Evolutionary conservation across 441 rosid species (phyloP), one percentile per base, ranked within the genome.

Genomic region (Hura crepitans): DNA sequence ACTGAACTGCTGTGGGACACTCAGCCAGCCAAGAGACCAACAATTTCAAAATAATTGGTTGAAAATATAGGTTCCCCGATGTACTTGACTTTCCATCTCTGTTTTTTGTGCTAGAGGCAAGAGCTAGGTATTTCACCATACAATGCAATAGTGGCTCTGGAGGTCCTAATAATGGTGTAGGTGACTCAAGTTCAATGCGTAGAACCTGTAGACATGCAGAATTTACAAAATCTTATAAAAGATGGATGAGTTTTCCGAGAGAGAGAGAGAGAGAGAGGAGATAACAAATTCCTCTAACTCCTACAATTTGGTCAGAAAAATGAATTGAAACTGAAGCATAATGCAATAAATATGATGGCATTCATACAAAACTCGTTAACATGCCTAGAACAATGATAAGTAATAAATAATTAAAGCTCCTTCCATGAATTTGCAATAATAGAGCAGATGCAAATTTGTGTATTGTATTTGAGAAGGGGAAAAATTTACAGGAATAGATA

Each of bases 131-230:
- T 77, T 90, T 88, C 68, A 96, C 90, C 85, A 91, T 85, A 61
- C 89, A 92, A 77, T 92, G 97, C 85, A 92, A 84, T 35, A 96
- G 86, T 37, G 89, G 88, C 80, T 96, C 99, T 20, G 93, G 81
- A 79, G 85, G 85, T 76, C 98, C 98, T 73, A 96, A 82, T 43
- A 97, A 88, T 70, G 87, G 82, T 49, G 78, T 78, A 57, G 85
- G 87, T 63, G 94, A 85, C 70, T 89, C 97, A 12, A 96, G 92
- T 77, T 90, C 97, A 64, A 92, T 86, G 69, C 70, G 78, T 33
- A 96, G 75, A 79, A 83, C 98, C 99, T 96, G 85, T 70, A 84
- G 67, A 57, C 58, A 43, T 54, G 70, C 23, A 42, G 56, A 42
- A 37, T 58, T 72, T 33, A 80, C 70, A 70, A 9, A 58, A 20